Evolutionary conservation across 805 yeast genomes (phyloP).

Genomic region (Dipodascus geniculatus): DNA sequence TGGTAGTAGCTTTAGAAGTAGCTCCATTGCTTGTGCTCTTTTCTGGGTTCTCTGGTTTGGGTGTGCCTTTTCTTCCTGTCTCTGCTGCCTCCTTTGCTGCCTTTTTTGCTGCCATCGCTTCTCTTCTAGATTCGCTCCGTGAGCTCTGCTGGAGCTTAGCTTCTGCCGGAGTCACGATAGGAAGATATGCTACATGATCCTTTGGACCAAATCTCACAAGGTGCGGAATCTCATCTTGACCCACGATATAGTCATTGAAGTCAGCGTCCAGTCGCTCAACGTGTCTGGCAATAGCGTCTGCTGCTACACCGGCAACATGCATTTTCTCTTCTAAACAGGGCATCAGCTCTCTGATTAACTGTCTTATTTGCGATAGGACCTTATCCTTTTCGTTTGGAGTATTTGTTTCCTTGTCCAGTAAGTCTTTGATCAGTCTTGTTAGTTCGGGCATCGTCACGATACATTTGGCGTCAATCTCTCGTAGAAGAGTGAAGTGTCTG

Average conservation of each 20-base stretch:
- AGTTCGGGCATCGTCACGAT: conserved; percentile 61
- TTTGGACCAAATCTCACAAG: conserved; percentile 63
- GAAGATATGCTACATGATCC: conserved; percentile 84
- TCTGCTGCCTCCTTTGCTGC: conserved; percentile 33
- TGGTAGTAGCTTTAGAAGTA: conserved; percentile 4
- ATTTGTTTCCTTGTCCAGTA: conserved; percentile 24
- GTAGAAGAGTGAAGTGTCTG: conserved; percentile 73
- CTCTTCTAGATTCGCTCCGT: conserved; percentile 77
- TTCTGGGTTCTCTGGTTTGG: conserved; percentile 6
- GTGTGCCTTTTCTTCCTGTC: conserved; percentile 6
- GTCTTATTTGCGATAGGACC: conserved; percentile 28
- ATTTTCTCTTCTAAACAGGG: conserved; percentile 94
- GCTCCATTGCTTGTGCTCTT: conserved; percentile 15
- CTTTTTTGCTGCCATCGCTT: conserved; percentile 82
- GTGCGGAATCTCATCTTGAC: conserved; percentile 72
- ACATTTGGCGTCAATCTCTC: conserved; percentile 93
- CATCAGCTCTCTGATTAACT: conserved; percentile 50
- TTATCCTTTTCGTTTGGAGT: conserved; percentile 20
- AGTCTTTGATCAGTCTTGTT: conserved; percentile 38
- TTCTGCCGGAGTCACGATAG: conserved; percentile 34
- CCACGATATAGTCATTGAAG: conserved; percentile 46
- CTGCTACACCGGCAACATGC: conserved; percentile 91
- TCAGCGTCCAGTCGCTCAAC: conserved; percentile 67
- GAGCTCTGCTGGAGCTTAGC: conserved; percentile 38
- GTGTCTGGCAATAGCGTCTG: conserved; percentile 61